These are phyloP conservation scores for Setaria viridis DNA, from an alignment of 202 grass and related monocot species.

Conservation along the genomic window DNA sequence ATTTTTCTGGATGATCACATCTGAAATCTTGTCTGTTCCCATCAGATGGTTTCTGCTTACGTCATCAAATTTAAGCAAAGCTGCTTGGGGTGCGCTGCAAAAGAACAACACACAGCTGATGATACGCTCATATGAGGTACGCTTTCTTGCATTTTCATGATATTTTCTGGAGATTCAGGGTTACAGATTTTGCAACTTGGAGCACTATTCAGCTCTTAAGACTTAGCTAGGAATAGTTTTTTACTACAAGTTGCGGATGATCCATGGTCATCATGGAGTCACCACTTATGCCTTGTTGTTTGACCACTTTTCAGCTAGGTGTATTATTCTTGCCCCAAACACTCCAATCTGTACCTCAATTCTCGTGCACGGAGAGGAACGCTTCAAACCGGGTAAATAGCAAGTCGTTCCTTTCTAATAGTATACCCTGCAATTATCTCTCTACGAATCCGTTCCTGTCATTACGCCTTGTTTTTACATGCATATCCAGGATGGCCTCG, in stretches of 20 bases:
- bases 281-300: conserved; percentile 21
- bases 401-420: not conserved
- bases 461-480: not conserved
- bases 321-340: conserved; percentile 82
- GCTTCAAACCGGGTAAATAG: conserved; percentile 48
- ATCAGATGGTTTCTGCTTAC: conserved; percentile 96
- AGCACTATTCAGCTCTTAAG: not conserved
- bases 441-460: not conserved
- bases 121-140: conserved; percentile 97
- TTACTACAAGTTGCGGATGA: too few species aligned
- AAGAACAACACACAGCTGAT: conserved; percentile 96
- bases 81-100: conserved; percentile 93
- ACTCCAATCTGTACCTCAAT: conserved; percentile 40
- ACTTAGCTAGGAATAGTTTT: not conserved
- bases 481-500: conserved; percentile 36
- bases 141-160: too few species aligned
- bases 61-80: conserved; percentile 96
- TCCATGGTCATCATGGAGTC: not conserved
- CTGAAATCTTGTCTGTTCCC: conserved; percentile 32
- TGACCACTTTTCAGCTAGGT: conserved; percentile 65
- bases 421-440: not conserved
- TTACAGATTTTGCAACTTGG: not conserved
- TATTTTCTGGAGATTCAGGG: not conserved
- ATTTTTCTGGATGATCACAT: conserved; percentile 23
- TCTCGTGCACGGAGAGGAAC: conserved; percentile 69